Base-by-base conservation (phyloP, 2,329 filamentous ascomycete species). In the Dactylellina sp. region DNA sequence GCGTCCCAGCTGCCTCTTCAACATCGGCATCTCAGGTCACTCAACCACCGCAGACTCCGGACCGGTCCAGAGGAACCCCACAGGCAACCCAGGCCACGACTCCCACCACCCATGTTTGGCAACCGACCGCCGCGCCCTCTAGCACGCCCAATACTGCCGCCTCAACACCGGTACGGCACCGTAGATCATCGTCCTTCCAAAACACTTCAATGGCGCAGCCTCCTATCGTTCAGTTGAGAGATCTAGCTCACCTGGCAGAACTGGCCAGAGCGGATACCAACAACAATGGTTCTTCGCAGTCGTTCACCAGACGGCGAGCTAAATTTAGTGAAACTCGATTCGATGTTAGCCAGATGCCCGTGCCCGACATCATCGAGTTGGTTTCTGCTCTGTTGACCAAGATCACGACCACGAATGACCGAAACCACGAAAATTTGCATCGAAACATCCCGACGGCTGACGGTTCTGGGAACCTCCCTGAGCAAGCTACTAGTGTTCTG, bases 361-460 rank as follows among this genome's bases (percentile, higher is more conserved):
- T 98, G 63, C 89, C 90, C 76, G 94, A 99, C 80, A 92, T 99
- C 77, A 99, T 99, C 80, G 94, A 98, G 82, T 98, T 99, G 95
- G 95, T 99, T 2, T 95, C 95, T 2, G 95, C 93, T 5, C 86
- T 99, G 22, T 84, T 99, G 75, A 97, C 94, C 65, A 98, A 98
- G 81, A 99, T 99, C 78, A 98, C 95, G 4, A 92, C 92, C 2
- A 97, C 94, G 66, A 99, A 99, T 80, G 95, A 99, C 80, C 84
- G 90, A 57, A 93, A 98, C 80, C 94, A 98, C 81, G 92, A 97
- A 80, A 91, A 93, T 76, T 82, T 97, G 76, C 92, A 97, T 81
- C 88, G 92, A 64, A 86, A 88, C 72, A 87, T 91, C 72, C 86
- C 88, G 2, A 84, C 87, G 7, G 83, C 87, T 3, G 88, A 87